Base-by-base conservation (phyloP, 129 eudicot species). In the Saussurea involucrata region DNA sequence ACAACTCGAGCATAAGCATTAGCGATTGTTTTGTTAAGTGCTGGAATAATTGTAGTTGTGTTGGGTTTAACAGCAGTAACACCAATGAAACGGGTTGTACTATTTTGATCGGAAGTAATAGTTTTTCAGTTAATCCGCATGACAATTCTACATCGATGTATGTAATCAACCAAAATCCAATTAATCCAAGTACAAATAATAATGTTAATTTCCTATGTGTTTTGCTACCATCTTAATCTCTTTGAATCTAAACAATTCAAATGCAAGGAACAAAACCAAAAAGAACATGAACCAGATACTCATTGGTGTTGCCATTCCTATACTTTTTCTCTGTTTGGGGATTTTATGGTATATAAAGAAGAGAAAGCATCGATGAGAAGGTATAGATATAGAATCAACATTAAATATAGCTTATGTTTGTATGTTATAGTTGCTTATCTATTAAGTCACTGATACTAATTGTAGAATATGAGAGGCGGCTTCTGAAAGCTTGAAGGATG, bases 21-120 rank as follows among this genome's bases (percentile, higher is more conserved):
- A 78, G 88, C 33, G 95, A 89, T 66, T 89, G 95, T 72, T 74
- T 74, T 32, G 69, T 46, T 3, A 78, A 12, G 25, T 87, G 95
- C 22, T 87, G 86, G 87, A 71, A 83, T 36, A 66, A 87, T 33
- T 89, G 91, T n/a, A 72, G 63, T 1, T 89, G 94, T 75, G 61
- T 76, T 21, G 95, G 80, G 53, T 87, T 74, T 69, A 24, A 5
- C 5, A 63, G 33, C 24, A 60, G 44, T 63, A 25, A 24, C 18
- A 66, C 55, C 13, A 78, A 72, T 37, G 88, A 73, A 6, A 77
- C 78, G 0, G 72, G 86, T 6, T 87, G 85, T 40, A n/a, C 58
- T 13, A 40, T 76, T 8, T 81, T 69, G 83, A 75, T 27, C 0
- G 83, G 83, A 33, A 46, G 33, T 32, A 70, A 55, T 7, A 28